Evolutionary conservation across 2,329 filamentous ascomycete genomes (phyloP).

Genomic region (Fusarium scirpi): DNA sequence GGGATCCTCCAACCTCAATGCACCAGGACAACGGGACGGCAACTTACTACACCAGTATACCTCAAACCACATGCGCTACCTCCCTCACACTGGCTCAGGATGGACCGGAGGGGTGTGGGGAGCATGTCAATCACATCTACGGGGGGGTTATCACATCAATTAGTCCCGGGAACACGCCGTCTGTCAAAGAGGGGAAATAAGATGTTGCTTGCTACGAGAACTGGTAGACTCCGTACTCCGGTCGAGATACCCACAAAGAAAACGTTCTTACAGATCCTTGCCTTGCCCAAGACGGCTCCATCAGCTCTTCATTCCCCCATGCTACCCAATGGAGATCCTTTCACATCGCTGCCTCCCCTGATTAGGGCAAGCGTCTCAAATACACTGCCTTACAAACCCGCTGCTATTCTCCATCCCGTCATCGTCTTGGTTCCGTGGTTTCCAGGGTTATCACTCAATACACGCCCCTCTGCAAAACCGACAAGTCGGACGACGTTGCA

Average conservation of each 20-base stretch:
- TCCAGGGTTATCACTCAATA: constrained; percentile 36
- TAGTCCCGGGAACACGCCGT: constrained; percentile 22
- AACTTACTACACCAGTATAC: constrained; percentile 29
- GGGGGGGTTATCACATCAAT: constrained; percentile 47
- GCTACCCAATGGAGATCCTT: constrained; percentile 50
- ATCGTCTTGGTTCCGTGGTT: constrained; percentile 35
- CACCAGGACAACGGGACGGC: constrained; percentile 14
- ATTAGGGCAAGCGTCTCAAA: constrained; percentile 51
- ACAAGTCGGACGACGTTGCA: constrained; percentile 35
- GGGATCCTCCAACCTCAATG: constrained; percentile 38
- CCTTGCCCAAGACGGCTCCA: constrained; percentile 38
- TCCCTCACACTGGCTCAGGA: constrained; percentile 23
- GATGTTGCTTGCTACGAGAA: constrained; percentile 44
- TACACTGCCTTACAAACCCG: constrained; percentile 39
- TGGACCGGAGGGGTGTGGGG: constrained; percentile 37
- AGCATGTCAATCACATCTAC: constrained; percentile 42
- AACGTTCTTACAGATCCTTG: constrained; percentile 35
- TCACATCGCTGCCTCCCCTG: constrained; percentile 46
- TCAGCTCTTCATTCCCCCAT: constrained; percentile 31
- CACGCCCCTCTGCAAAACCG: constrained; percentile 40
- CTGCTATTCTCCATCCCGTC: constrained; percentile 32
- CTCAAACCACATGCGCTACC: constrained; percentile 40
- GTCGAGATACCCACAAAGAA: constrained; percentile 40
- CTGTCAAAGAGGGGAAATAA: constrained; percentile 38
- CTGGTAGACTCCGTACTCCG: constrained; percentile 42